phyloP scores from a whole-genome alignment of 441 rosid species.

The Kokia cookei region DNA sequence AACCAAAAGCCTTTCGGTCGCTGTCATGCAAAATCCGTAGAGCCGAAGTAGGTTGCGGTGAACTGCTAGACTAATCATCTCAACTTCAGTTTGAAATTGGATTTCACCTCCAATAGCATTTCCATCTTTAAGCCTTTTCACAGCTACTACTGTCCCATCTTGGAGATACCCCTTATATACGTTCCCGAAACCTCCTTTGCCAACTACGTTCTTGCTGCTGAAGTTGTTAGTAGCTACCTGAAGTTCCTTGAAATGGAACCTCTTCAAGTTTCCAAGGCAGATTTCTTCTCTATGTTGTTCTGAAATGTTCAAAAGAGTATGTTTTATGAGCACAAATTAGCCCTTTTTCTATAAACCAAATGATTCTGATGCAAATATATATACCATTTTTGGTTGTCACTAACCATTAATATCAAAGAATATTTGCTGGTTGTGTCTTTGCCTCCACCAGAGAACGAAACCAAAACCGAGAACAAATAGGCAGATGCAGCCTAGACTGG shows the following conservation, averaged over 20 bases:
- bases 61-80: constrained; percentile 92
- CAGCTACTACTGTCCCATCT: constrained; percentile 74
- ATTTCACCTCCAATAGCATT: constrained; percentile 73
- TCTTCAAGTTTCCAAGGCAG: constrained; percentile 72
- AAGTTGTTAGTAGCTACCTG: constrained; percentile 75
- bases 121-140: constrained; percentile 78
- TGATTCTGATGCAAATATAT: neutral
- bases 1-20: constrained; percentile 65
- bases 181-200: constrained; percentile 89
- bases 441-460: constrained; percentile 75
- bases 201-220: constrained; percentile 75
- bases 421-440: constrained; percentile 65
- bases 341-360: neutral
- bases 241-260: constrained; percentile 80
- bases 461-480: constrained; percentile 61
- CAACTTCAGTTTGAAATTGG: constrained; percentile 88
- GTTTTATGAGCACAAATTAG: neutral
- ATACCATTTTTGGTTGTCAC: neutral
- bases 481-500: constrained; percentile 59
- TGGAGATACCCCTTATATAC: constrained; percentile 84
- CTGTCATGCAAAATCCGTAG: constrained; percentile 73
- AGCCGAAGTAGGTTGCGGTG: constrained; percentile 83
- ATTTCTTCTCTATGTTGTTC: constrained; percentile 61
- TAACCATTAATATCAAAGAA: constrained; percentile 86
- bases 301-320: constrained; percentile 16